Conservation (phyloP, 805 yeast genomes). For the Sungouiozyma ichnusensis region DNA sequence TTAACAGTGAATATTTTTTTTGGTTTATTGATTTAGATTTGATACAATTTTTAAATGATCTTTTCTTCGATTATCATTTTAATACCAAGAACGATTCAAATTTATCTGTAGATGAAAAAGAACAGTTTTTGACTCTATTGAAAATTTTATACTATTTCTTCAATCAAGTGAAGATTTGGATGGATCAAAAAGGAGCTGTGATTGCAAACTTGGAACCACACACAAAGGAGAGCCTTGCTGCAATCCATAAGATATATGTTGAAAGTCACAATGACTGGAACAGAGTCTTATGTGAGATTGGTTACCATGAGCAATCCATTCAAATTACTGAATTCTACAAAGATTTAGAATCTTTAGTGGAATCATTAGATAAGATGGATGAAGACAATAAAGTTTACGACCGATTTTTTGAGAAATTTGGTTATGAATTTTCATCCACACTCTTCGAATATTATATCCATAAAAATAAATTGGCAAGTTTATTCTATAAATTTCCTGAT, state of each 20-base stretch:
- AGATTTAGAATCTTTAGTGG: slow-evolving; percentile 58
- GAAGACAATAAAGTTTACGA: slow-evolving; percentile 38
- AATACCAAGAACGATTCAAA: slow-evolving; percentile 2
- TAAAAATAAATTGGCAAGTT: slow-evolving; percentile 39
- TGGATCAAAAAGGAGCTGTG: slow-evolving; percentile 14
- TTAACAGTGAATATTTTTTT: slow-evolving; percentile 23
- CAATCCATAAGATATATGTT: slow-evolving; percentile 21
- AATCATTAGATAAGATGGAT: slow-evolving; percentile 30
- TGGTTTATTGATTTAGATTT: slow-evolving; percentile 41
- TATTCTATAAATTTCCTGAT: slow-evolving; percentile 48
- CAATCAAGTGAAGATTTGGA: slow-evolving; percentile 30
- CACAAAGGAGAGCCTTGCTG: slow-evolving; percentile 11
- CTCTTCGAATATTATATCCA: slow-evolving; percentile 50
- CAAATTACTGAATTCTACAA: slow-evolving; percentile 52
- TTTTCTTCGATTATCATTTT: slow-evolving; percentile 25
- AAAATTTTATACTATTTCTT: slow-evolving; percentile 34
- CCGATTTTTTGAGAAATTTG: slow-evolving; percentile 49
- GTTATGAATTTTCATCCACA: slow-evolving; percentile 56
- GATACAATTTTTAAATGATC: slow-evolving; percentile 32
- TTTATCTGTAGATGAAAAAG: slow-evolving; percentile 1
- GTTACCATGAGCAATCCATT: slow-evolving; percentile 44
- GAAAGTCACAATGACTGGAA: slow-evolving; percentile 43
- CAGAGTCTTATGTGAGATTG: slow-evolving; percentile 39
- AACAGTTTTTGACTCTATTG: slow-evolving; percentile 28
- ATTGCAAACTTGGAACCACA: slow-evolving; percentile 4